Conservation (phyloP, 2,329 filamentous ascomycete species). For the Venturia asperata region DNA sequence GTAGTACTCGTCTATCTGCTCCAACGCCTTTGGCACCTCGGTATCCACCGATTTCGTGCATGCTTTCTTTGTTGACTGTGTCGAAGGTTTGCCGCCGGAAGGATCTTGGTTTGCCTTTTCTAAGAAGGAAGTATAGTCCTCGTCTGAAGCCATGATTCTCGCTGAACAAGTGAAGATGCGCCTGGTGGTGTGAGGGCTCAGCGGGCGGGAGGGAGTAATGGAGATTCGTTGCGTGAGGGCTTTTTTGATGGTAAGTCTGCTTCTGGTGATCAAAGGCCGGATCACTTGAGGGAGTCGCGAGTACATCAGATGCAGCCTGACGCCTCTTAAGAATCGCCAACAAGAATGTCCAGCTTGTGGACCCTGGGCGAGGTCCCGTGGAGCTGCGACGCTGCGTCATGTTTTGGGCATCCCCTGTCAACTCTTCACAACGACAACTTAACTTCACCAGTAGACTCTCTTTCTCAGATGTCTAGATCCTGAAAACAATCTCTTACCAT, state of each 20-base stretch:
- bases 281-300: not conserved
- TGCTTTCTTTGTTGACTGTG: constrained; percentile 26
- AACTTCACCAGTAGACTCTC: too few relatives aligned
- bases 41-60: constrained; percentile 39
- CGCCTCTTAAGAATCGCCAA: not conserved
- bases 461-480: too few relatives aligned
- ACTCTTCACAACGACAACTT: not conserved
- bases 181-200: not conserved
- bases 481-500: too few relatives aligned
- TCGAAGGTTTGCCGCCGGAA: constrained; percentile 27
- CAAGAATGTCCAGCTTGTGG: constrained; percentile 8
- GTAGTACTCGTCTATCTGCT: constrained; percentile 54
- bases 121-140: constrained; percentile 76
- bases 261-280: not conserved
- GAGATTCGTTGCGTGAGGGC: not conserved
- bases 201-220: not conserved
- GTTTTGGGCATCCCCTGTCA: not conserved
- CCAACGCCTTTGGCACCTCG: constrained; percentile 47
- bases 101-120: constrained; percentile 75
- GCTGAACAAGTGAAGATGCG: not conserved
- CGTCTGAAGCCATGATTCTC: constrained; percentile 62
- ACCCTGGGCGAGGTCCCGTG: not conserved
- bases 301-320: not conserved
- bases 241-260: not conserved
- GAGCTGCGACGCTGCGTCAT: not conserved